Conservation (phyloP, 1,139 yeast genomes). For the Hansenula sp. region DNA sequence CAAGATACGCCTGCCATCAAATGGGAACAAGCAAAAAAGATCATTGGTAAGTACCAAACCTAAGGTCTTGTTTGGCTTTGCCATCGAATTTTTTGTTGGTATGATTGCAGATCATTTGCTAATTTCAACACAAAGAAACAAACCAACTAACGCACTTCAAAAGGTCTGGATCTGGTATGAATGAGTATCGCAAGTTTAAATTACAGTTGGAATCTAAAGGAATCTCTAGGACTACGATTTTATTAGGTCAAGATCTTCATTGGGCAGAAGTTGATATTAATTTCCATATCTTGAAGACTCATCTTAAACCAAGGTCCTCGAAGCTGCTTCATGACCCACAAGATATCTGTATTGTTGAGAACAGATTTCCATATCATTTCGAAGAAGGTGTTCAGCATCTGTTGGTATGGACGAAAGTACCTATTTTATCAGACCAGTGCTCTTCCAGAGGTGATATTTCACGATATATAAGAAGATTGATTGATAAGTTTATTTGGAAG, state of each 20-base stretch:
- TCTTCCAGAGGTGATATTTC: constrained; percentile 6
- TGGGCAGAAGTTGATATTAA: constrained; percentile 5
- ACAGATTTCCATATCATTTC: constrained; percentile 30
- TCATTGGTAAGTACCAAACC: no score
- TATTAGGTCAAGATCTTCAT: constrained; percentile 4
- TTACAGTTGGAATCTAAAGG: background rate
- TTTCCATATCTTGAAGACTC: constrained; percentile 2
- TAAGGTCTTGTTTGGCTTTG: no score
- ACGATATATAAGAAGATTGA: background rate
- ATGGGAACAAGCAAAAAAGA: no score
- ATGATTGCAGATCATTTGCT: no score
- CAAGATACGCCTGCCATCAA: no score
- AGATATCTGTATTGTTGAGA: constrained; percentile 22
- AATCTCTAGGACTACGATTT: constrained; percentile 1
- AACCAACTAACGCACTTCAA: background rate
- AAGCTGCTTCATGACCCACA: constrained; percentile 3
- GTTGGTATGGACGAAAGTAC: constrained; percentile 30
- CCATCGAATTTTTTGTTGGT: no score
- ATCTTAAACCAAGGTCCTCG: constrained; percentile 2
- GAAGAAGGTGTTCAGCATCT: constrained; percentile 26
- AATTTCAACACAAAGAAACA: background rate
- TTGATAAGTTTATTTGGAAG: constrained; percentile 17
- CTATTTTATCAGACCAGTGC: constrained; percentile 26
- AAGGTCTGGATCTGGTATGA: background rate
- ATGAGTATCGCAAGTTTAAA: background rate